These are phyloP conservation scores for Boechera retrofracta DNA, from an alignment of 345 rosid genomes.

Conservation along the genomic window DNA sequence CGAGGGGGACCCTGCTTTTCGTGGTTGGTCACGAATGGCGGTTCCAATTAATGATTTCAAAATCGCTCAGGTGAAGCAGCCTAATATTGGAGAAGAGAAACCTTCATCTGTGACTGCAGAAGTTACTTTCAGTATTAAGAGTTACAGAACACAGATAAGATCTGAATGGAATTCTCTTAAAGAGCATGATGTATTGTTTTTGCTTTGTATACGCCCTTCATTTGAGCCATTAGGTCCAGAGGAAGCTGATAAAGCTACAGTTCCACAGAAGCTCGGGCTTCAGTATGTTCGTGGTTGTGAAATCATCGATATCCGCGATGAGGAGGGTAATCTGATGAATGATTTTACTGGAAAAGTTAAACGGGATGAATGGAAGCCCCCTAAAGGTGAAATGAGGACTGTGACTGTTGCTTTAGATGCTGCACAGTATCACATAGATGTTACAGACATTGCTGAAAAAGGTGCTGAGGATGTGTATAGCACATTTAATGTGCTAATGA, in stretches of 20 bases:
- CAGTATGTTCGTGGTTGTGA: slow-evolving; percentile 97
- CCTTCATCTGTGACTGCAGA: slow-evolving; percentile 87
- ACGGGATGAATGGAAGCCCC: slow-evolving; percentile 98
- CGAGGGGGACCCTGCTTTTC: slow-evolving; percentile 91
- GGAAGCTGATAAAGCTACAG: slow-evolving; percentile 89
- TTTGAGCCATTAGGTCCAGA: slow-evolving; percentile 97
- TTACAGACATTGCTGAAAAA: slow-evolving; percentile 85
- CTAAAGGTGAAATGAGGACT: slow-evolving; percentile 95
- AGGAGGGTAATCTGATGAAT: slow-evolving; percentile 94
- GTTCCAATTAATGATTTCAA: slow-evolving; percentile 83
- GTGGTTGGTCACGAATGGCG: slow-evolving; percentile 99
- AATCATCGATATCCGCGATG: slow-evolving; percentile 87
- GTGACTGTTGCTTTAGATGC: slow-evolving; percentile 93
- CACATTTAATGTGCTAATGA: slow-evolving; percentile 87
- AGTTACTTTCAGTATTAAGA: slow-evolving; percentile 86
- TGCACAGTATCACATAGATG: slow-evolving; percentile 98
- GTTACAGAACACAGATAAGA: slow-evolving; percentile 84
- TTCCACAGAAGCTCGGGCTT: slow-evolving; percentile 92
- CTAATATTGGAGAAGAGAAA: slow-evolving; percentile 98
- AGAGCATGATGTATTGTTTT: slow-evolving; percentile 97
- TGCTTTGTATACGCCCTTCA: slow-evolving; percentile 86
- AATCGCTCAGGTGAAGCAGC: slow-evolving; percentile 84
- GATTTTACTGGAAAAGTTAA: slow-evolving; percentile 94
- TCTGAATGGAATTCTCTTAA: slow-evolving; percentile 97
- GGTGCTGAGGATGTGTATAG: slow-evolving; percentile 94